Evolutionary conservation across 768 basidiomycete genomes (phyloP).

Genomic region (Wakefieldia striispora): DNA sequence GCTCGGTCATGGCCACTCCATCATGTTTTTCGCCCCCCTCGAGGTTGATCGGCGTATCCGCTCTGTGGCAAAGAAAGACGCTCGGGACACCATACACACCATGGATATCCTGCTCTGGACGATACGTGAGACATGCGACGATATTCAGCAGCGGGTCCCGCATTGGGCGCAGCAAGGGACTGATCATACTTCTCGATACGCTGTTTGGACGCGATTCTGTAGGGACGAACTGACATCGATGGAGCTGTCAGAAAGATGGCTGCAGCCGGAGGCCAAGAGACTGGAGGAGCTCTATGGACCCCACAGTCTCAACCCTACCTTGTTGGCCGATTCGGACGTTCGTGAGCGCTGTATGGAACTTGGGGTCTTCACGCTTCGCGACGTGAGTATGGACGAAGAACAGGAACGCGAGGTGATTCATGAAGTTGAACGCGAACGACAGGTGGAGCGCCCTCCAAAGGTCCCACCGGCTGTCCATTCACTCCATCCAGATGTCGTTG

Average conservation of each 20-base stretch:
- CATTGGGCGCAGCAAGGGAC: slow-evolving; percentile 43
- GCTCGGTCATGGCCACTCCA: slow-evolving; percentile 45
- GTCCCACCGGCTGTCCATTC: slow-evolving; percentile 23
- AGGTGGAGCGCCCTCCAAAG: slow-evolving; percentile 36
- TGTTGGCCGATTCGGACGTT: slow-evolving; percentile 4
- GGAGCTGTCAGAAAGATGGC: slow-evolving; percentile 31
- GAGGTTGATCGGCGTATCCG: slow-evolving; percentile 41
- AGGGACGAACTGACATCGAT: neutral
- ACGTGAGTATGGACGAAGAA: slow-evolving; percentile 41
- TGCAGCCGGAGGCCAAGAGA: slow-evolving; percentile 38
- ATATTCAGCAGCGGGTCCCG: slow-evolving; percentile 39
- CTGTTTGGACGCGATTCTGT: slow-evolving; percentile 16
- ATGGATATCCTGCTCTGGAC: slow-evolving; percentile 43
- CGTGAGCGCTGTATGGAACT: slow-evolving; percentile 14
- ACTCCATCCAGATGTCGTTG: slow-evolving; percentile 17
- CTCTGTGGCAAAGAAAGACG: slow-evolving; percentile 11
- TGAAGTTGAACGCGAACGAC: slow-evolving; percentile 42
- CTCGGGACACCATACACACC: slow-evolving; percentile 3
- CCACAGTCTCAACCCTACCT: neutral
- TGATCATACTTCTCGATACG: slow-evolving; percentile 17
- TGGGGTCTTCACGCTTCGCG: slow-evolving; percentile 12
- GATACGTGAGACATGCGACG: slow-evolving; percentile 42
- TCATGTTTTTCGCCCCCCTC: slow-evolving; percentile 46
- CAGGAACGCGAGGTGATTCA: slow-evolving; percentile 49
- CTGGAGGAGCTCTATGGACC: slow-evolving; percentile 37